Base-by-base conservation (phyloP, 1,284 basidiomycete genomes). In the Cutaneotrichosporon mucoides region DNA sequence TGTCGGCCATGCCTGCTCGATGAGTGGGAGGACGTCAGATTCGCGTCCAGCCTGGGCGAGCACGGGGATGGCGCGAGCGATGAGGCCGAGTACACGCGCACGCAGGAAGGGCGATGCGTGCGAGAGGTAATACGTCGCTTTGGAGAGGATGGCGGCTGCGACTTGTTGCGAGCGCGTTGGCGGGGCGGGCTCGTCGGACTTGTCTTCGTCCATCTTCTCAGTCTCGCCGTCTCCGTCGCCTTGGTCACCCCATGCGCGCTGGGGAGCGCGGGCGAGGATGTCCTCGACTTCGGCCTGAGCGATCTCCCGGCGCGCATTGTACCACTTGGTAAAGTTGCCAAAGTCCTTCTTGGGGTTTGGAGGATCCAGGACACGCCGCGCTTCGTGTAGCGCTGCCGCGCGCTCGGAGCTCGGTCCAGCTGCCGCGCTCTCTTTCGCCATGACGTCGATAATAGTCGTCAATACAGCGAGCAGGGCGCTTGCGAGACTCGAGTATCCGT, bases 1-100 rank as follows among this genome's bases (percentile, higher is more conserved):
- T 74, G 88, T 88, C 13, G 90, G 89, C 93, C 93, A 97, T 1
- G 89, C 87, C 36, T 83, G 82, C 75, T 96, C 88, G 50, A 96
- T 84, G 8, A 88, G 82, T 0, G 91, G 88, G 46, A 96, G 82
- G n/a, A 95, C 82, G 15, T 87, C 84, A 9, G 85, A 84, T 65
- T 87, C 85, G 1, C 77, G 69, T 33, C 71, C 70, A 2, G 70
- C 68, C 2, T 68, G 60, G 0, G 87, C 84, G 16, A 96, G 81
- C 7, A 92, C 85, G 1, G 88, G 83, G 4, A 88, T 84, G 1
- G 91, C 85, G 2, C 84, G 83, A 8, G 84, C 79, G 36, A 96
- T 81, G 11, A 97, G 82, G 3, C 81, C 79, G 36, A 96, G 81
- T 51, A 95, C 90, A 16, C 86, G 85, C 1, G 88, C 85, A 6